Evolutionary conservation across 1,139 yeast genomes (phyloP), one percentile per base, ranked within the genome.

Genomic region (Geotrichum europaeum): DNA sequence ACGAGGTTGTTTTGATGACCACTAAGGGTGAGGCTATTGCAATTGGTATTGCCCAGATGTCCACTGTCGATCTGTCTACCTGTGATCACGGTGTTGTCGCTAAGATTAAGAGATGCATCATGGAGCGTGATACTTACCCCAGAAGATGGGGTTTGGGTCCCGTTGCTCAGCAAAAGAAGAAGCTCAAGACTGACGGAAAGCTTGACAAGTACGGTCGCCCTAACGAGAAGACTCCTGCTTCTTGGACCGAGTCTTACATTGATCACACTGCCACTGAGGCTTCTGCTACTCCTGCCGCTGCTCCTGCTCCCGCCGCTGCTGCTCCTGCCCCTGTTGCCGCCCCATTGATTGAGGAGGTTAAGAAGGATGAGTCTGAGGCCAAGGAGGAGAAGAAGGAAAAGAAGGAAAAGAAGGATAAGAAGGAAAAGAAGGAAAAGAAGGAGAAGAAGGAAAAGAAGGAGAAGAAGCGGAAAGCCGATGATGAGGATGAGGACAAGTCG

Each of bases 141-240:
- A 89, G 99, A 84, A 87, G 98, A 84, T 94, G 99, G 99, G 99
- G 99, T 66, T 81, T 94, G 71, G 99, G 99, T 70, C 99, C 99
- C 71, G 90, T 92, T 74, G 99, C 99, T 65, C 92, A 89, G 78
- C 91, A 90, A 87, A 94, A 94, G 88, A 94, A 94, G 83, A 96
- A 92, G 80, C 81, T 94, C 82, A 94, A 92, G 84, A 89, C 96
- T 61, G 97, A 89, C 68, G 99, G 99, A 71, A 94, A 94, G 79
- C 85, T 94, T 72, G 99, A 94, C 80, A 90, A 92, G 79, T 94
- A 79, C 72, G 99, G 99, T 66, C 86, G 97, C 79, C 82, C 81
- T 67, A 94, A 91, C 73, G 99, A 94, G 76, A 86, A 84, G 75
- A 94, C 99, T 55, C 99, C 99, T 70, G 88, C 84, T 57, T 81